Conservation (phyloP, 2,329 filamentous ascomycete genomes). For the Didymella segeticola region DNA sequence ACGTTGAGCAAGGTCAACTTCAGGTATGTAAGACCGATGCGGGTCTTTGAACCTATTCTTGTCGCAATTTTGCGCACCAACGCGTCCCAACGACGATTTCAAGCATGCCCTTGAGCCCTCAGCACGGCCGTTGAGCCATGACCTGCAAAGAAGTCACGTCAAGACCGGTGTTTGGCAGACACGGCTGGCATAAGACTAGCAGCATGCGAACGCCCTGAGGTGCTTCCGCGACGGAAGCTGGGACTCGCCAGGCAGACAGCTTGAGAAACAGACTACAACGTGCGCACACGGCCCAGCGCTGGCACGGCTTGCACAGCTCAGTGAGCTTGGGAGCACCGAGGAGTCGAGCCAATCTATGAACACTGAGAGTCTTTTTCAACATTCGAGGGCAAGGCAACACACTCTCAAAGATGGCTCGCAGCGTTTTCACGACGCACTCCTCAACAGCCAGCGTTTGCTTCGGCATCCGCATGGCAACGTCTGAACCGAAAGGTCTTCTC, state of each 20-base stretch:
- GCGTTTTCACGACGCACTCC: slow-evolving; percentile 20
- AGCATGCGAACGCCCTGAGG: slow-evolving; percentile 40
- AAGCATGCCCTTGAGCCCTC: slow-evolving; percentile 25
- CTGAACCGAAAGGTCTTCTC: slow-evolving; percentile 26
- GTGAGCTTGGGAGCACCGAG: slow-evolving; percentile 20
- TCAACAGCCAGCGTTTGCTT: slow-evolving; percentile 5
- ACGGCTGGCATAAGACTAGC: slow-evolving; percentile 40
- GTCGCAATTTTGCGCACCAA: slow-evolving; percentile 40
- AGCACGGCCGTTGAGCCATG: slow-evolving; percentile 37
- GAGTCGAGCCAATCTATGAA: slow-evolving; percentile 17
- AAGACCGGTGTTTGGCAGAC: slow-evolving; percentile 40
- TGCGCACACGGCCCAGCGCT: slow-evolving; percentile 23
- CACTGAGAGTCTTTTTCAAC: slow-evolving; percentile 19
- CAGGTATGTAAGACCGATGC: slow-evolving; percentile 96
- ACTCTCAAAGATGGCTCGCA: slow-evolving; percentile 28
- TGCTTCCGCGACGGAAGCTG: slow-evolving; percentile 37
- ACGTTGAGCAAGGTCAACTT: slow-evolving; percentile 96
- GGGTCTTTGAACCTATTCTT: slow-evolving; percentile 51
- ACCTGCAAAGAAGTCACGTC: slow-evolving; percentile 37
- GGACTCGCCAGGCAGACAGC: slow-evolving; percentile 22
- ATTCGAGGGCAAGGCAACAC: slow-evolving; percentile 23
- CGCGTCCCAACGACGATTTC: slow-evolving; percentile 43
- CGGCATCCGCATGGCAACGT: slow-evolving; percentile 4
- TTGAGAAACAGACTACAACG: slow-evolving; percentile 24
- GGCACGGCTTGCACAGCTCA: slow-evolving; percentile 19